Base-by-base conservation (phyloP, 1,284 basidiomycete species). In the Tilletia walkeri region DNA sequence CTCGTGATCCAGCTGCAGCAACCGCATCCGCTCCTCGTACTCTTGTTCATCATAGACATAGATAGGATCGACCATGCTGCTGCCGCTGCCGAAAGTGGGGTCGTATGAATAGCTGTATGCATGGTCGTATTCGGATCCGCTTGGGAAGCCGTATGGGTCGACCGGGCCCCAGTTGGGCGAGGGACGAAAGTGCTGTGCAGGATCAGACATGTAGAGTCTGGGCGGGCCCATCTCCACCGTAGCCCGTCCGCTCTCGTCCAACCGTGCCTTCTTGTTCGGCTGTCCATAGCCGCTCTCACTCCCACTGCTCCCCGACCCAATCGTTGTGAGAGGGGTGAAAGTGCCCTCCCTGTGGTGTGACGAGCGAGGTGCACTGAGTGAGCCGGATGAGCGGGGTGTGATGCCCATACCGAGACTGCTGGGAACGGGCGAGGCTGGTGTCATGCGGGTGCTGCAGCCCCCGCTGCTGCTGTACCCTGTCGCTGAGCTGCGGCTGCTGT, bases 361-460 rank as follows among this genome's bases (percentile, higher is more conserved):
- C 24, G 24, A 30, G 24, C 24, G 24, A 30, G 24, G 24, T 30
- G 24, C 24, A 2, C 24, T 30, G 24, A 30, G 24, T 1, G 24
- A 30, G 24, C 24, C 24, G 24, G 24, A 30, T 30, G 24, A 30
- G 24, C 24, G 24, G 24, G 24, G 24, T 30, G 24, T 53, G 50
- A 53, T 53, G 50, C 50, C 50, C 50, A 53, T 53, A 24, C 50
- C 50, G 50, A 53, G 50, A n/a, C 50, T 53, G 54, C 54, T 56
- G 54, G 54, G 54, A 5, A 56, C 20, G 10, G 54, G 54, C 12
- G 54, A 56, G 18, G 50, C 50, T 18, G 50, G 30, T 53, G 50
- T 53, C 30, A 53, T 53, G n/a, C 50, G n/a, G 16, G 50, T 53
- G 18, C 50, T 53, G 50, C 50, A 53, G 7, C n/a, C 30, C 7